Evolutionary conservation across 1,284 basidiomycete genomes (phyloP).

Genomic region (Cutaneotrichosporon dermatis): DNA sequence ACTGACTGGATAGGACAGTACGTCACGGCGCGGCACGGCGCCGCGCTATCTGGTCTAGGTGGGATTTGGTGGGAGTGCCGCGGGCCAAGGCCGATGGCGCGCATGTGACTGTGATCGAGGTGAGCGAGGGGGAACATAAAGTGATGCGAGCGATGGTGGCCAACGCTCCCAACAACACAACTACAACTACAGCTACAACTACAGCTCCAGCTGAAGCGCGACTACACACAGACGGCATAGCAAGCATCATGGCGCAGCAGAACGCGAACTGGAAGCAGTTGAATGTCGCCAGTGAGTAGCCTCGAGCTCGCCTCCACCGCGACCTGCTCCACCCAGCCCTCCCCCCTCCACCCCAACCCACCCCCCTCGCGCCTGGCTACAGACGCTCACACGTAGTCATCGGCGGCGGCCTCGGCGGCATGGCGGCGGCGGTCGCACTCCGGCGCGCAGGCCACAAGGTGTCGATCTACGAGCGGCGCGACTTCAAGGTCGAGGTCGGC

Average conservation of each 20-base stretch:
- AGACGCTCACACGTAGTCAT: conserved; percentile 15
- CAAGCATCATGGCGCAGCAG: no score
- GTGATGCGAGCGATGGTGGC: neutral
- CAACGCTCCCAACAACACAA: neutral
- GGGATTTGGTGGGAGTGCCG: no score
- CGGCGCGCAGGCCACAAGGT: conserved; percentile 37
- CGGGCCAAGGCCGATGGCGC: neutral
- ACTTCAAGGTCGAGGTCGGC: conserved; percentile 40
- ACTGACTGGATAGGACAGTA: no score
- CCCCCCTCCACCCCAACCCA: no score
- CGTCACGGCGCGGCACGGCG: no score
- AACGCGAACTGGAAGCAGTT: conserved; percentile 14
- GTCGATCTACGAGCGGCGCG: conserved; percentile 37
- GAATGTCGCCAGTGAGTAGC: conserved; percentile 13
- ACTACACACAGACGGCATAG: neutral
- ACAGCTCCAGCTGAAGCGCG: neutral
- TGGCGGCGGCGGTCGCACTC: conserved; percentile 34
- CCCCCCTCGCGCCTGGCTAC: no score
- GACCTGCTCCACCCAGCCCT: no score
- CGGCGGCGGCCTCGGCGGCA: conserved; percentile 37
- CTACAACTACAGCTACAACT: neutral
- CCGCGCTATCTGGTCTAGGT: no score
- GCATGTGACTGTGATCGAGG: neutral
- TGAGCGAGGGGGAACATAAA: neutral
- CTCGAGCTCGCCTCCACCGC: no score